These are phyloP conservation scores for Musa balbisiana DNA, from an alignment of 202 grass and related monocot genomes.

Conservation along the genomic window DNA sequence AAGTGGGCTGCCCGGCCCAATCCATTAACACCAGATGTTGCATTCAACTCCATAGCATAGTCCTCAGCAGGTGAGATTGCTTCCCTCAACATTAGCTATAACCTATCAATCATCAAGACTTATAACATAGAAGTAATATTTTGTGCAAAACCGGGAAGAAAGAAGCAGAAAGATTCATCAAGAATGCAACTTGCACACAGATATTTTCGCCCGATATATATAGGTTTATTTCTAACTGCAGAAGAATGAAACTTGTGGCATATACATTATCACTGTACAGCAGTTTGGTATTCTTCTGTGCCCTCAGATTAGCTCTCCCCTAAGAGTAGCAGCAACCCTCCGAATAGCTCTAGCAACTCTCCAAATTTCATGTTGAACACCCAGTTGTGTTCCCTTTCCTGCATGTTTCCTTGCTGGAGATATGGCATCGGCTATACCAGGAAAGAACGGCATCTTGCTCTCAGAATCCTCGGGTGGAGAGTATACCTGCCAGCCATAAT, in stretches of 20 bases:
- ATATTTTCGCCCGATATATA: too few relatives aligned
- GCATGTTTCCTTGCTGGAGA: constrained; percentile 26
- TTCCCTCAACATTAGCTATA: too few relatives aligned
- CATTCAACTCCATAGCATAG: too few relatives aligned
- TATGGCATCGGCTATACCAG: constrained; percentile 64
- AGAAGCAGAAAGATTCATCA: too few relatives aligned
- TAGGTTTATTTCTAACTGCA: background rate
- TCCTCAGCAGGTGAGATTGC: too few relatives aligned
- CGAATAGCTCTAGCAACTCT: constrained; percentile 53
- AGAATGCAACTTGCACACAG: too few relatives aligned
- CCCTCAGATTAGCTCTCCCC: constrained; percentile 36
- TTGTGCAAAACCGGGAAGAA: too few relatives aligned
- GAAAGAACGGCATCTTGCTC: constrained; percentile 64
- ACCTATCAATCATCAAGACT: too few relatives aligned
- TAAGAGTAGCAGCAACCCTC: constrained; percentile 44
- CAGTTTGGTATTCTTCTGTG: background rate
- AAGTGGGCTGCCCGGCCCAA: too few relatives aligned
- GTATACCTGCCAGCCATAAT: constrained; percentile 43
- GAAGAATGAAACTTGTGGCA: background rate
- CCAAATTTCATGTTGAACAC: constrained; percentile 59
- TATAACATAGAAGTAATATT: too few relatives aligned
- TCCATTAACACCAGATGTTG: too few relatives aligned
- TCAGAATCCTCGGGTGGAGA: constrained; percentile 81
- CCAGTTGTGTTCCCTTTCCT: background rate
- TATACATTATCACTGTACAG: background rate